Conservation (phyloP, 169 alveolate species). For the Cryptosporidium sp. region DNA sequence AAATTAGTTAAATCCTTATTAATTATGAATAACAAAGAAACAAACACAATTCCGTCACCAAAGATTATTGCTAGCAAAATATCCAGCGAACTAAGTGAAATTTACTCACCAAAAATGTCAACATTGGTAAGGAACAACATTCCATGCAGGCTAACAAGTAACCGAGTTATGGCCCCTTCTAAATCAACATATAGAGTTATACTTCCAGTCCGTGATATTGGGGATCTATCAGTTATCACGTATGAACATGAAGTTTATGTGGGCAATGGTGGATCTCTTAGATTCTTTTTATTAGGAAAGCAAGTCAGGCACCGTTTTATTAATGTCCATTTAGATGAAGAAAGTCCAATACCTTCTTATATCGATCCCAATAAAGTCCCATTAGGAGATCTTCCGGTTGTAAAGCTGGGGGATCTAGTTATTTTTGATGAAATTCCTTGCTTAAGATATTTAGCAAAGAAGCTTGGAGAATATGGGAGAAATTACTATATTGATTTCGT, state of each 20-base stretch:
- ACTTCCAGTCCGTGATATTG: slow-evolving; percentile 71
- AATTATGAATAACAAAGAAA: not conserved
- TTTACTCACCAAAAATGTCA: slow-evolving; percentile 22
- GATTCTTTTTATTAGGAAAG: slow-evolving; percentile 63
- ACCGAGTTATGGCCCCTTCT: slow-evolving; percentile 51
- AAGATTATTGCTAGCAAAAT: not conserved
- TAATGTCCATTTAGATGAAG: slow-evolving; percentile 69
- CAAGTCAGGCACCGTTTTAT: slow-evolving; percentile 70
- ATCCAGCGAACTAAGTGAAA: slow-evolving; percentile 3
- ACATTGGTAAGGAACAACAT: not conserved
- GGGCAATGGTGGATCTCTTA: slow-evolving; percentile 69
- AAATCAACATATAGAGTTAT: slow-evolving; percentile 52
- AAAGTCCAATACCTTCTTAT: slow-evolving; percentile 52
- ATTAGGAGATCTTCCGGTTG: slow-evolving; percentile 66
- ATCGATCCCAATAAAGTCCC: slow-evolving; percentile 61
- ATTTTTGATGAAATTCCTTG: slow-evolving; percentile 69
- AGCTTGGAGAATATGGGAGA: slow-evolving; percentile 73
- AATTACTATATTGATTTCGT: slow-evolving; percentile 70
- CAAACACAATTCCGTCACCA: not conserved
- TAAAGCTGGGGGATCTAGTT: slow-evolving; percentile 53
- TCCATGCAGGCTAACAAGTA: slow-evolving; percentile 48
- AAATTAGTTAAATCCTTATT: not conserved
- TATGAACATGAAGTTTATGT: slow-evolving; percentile 58
- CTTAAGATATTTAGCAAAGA: slow-evolving; percentile 58
- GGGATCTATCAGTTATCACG: slow-evolving; percentile 56